These are phyloP conservation scores for Lasiosphaeria miniovina DNA, from an alignment of 495 filamentous ascomycete species.

Conservation along the genomic window DNA sequence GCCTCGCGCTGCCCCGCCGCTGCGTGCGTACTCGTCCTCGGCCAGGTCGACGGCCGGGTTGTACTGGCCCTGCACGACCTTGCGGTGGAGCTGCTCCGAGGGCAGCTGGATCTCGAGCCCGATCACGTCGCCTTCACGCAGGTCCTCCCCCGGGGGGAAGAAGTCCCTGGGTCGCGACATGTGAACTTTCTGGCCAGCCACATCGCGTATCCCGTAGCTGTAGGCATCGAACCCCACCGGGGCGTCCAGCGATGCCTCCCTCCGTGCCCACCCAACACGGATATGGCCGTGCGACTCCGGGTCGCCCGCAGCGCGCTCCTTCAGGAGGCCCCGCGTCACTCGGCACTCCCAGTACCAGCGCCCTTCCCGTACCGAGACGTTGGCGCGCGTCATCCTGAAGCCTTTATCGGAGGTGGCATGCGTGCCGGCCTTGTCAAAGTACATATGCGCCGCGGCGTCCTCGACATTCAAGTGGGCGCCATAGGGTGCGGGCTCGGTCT, in stretches of 20 bases:
- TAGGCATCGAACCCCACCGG: slow-evolving; percentile 96
- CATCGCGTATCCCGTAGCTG: slow-evolving; percentile 89
- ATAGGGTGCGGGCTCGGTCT: slow-evolving; percentile 80
- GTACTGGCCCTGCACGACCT: slow-evolving; percentile 81
- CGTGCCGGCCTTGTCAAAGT: slow-evolving; percentile 57
- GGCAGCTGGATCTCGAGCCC: slow-evolving; percentile 91
- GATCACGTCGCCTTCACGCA: slow-evolving; percentile 85
- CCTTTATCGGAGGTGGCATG: slow-evolving; percentile 75
- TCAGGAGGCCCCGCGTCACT: slow-evolving; percentile 63
- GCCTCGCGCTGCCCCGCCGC: slow-evolving; percentile 5
- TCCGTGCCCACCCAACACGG: slow-evolving; percentile 82
- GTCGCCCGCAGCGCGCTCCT: slow-evolving; percentile 36
- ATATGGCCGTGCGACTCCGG: slow-evolving; percentile 65
- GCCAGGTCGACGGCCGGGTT: slow-evolving; percentile 73
- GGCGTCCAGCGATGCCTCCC: slow-evolving; percentile 87
- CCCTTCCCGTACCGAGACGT: slow-evolving; percentile 88
- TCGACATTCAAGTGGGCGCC: slow-evolving; percentile 83
- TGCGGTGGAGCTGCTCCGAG: slow-evolving; percentile 76
- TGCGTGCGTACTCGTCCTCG: slow-evolving; percentile 52
- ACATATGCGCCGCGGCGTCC: slow-evolving; percentile 77
- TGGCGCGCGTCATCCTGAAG: slow-evolving; percentile 80
- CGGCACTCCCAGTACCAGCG: slow-evolving; percentile 93
- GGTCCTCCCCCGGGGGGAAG: slow-evolving; percentile 67
- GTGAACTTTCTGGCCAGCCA: slow-evolving; percentile 85
- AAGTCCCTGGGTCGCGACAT: slow-evolving; percentile 89